These are phyloP conservation scores for Kluyveromyces marxianus DNA, from an alignment of 1,139 yeast species.

Conservation along the genomic window DNA sequence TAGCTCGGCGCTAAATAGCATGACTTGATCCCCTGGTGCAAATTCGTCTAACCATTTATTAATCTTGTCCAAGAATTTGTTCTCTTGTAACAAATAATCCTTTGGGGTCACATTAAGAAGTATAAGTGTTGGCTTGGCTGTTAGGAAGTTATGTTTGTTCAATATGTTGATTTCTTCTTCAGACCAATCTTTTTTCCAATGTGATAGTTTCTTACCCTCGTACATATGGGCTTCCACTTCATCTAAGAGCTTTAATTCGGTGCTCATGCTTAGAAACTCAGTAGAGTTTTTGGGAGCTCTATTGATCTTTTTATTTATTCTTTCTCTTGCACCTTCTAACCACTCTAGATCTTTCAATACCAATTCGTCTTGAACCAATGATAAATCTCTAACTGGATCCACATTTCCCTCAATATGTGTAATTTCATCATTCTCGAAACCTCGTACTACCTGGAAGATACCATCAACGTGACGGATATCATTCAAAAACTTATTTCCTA, in stretches of 20 bases:
- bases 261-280: constrained; percentile 33
- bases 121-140: constrained; percentile 64
- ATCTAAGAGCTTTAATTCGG: constrained; percentile 42
- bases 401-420: constrained; percentile 59
- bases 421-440: constrained; percentile 59
- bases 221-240: constrained; percentile 44
- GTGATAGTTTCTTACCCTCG: constrained; percentile 50
- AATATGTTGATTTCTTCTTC: constrained; percentile 50
- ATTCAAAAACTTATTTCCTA: constrained; percentile 65
- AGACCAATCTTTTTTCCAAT: constrained; percentile 41
- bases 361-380: constrained; percentile 63
- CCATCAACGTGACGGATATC: constrained; percentile 74
- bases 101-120: constrained; percentile 50
- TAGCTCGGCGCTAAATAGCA: constrained; percentile 53
- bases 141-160: constrained; percentile 52
- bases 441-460: constrained; percentile 62
- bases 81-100: constrained; percentile 42
- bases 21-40: constrained; percentile 48
- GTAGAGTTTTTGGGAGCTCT: constrained; percentile 32
- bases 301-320: constrained; percentile 37
- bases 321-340: constrained; percentile 49
- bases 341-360: constrained; percentile 66
- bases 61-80: constrained; percentile 41
- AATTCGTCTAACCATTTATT: constrained; percentile 46
- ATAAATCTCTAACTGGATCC: constrained; percentile 62